phyloP scores from a whole-genome alignment of 352 stramenopile genomes.

The Phytophthora idaei region DNA sequence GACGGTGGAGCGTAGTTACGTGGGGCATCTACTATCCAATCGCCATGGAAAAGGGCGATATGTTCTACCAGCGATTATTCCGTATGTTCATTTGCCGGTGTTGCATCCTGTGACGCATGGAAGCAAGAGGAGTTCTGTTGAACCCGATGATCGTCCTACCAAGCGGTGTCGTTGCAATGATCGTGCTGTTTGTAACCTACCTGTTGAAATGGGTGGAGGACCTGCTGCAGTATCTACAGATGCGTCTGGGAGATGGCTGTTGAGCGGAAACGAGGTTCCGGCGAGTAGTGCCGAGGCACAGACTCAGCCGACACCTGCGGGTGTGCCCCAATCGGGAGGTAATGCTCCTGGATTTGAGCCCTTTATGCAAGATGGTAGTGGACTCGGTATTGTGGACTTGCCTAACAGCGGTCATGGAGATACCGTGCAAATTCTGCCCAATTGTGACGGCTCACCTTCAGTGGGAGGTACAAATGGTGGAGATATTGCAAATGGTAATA shows the following conservation, averaged over 20 bases:
- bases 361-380: not conserved
- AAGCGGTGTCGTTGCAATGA: not conserved
- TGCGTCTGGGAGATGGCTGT: not conserved
- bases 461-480: slow-evolving; percentile 5
- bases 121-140: not conserved
- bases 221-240: slow-evolving; percentile 1
- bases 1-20: slow-evolving; percentile 3
- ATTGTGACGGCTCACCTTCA: slow-evolving; percentile 1
- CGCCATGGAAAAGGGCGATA: not conserved
- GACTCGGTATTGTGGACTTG: not conserved
- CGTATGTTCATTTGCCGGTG: not conserved
- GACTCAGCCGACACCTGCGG: not conserved
- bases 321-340: not conserved
- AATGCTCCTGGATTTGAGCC: not conserved
- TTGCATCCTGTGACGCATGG: not conserved
- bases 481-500: not conserved
- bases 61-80: not conserved
- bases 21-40: not conserved
- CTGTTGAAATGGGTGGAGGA: not conserved
- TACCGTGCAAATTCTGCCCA: not conserved
- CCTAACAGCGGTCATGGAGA: not conserved
- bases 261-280: not conserved
- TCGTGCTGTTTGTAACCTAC: slow-evolving; percentile 3
- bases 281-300: not conserved
- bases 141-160: not conserved